Evolutionary conservation across 129 eudicot species (phyloP).

Genomic region (Lonicera japonica): DNA sequence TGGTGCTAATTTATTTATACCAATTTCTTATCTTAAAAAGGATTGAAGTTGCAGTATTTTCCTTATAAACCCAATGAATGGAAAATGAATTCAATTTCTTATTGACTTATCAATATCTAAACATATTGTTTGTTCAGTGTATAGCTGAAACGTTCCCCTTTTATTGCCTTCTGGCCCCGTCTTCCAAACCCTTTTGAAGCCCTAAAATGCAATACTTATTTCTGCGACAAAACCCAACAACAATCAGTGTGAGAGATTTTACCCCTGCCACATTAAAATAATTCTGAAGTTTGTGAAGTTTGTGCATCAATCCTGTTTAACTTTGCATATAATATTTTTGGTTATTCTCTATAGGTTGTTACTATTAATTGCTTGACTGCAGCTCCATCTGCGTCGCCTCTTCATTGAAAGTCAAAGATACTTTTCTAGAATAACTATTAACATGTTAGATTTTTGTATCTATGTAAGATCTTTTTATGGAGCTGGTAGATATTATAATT

Average conservation of each 20-base stretch:
- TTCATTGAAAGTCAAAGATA: constrained; percentile 55
- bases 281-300: not conserved
- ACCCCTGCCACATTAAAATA: not conserved
- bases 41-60: too few relatives aligned
- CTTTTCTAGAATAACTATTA: constrained; percentile 58
- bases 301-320: not conserved
- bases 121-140: too few relatives aligned
- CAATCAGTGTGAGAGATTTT: not conserved
- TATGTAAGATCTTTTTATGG: not conserved
- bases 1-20: too few relatives aligned
- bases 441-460: constrained; percentile 36
- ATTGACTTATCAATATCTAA: too few relatives aligned
- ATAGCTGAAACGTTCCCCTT: too few relatives aligned
- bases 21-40: too few relatives aligned
- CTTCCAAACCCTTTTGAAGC: too few relatives aligned
- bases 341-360: constrained; percentile 41
- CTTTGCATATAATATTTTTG: not conserved
- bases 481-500: not conserved
- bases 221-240: too few relatives aligned
- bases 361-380: constrained; percentile 70
- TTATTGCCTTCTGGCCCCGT: too few relatives aligned
- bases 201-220: too few relatives aligned
- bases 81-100: too few relatives aligned
- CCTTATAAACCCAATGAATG: too few relatives aligned
- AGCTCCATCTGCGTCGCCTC: constrained; percentile 77